Percentiles rank a stretch among this genome's conserved stretches.
Evolutionary conservation across 345 rosid species (phyloP).

Genomic region (Hibiscus trionum): DNA sequence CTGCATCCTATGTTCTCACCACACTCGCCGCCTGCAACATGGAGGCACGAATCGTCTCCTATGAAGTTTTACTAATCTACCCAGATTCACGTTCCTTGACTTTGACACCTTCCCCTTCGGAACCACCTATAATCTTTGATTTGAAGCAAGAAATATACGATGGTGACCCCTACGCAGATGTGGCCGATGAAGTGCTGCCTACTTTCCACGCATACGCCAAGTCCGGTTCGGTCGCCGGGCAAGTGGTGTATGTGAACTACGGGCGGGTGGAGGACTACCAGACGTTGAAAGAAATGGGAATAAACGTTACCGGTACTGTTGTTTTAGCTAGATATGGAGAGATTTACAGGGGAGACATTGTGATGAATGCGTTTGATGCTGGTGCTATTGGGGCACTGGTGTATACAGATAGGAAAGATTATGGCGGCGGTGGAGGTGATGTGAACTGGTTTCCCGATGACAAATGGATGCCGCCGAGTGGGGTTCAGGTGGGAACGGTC

Average conservation of each 20-base stretch:
- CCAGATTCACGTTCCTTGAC: slow-evolving; percentile 57
- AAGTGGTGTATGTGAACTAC: slow-evolving; percentile 61
- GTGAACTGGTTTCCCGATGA: slow-evolving; percentile 42
- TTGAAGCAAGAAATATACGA: slow-evolving; percentile 45
- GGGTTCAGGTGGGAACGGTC: slow-evolving; percentile 75
- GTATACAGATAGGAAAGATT: slow-evolving; percentile 66
- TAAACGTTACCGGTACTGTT: slow-evolving; percentile 38
- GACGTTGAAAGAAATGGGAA: slow-evolving; percentile 38
- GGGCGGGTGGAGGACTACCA: slow-evolving; percentile 55
- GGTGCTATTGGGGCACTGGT: slow-evolving; percentile 64
- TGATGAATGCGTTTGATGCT: slow-evolving; percentile 45
- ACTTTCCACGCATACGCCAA: slow-evolving; percentile 74
- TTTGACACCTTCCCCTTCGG: slow-evolving; percentile 24
- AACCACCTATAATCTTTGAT: slow-evolving; percentile 27
- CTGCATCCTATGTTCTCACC: slow-evolving; percentile 51
- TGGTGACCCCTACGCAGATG: slow-evolving; percentile 56
- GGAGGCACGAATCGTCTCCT: slow-evolving; percentile 37
- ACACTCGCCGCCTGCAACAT: slow-evolving; percentile 37
- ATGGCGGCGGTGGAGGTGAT: slow-evolving; percentile 40
- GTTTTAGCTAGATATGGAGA: slow-evolving; percentile 60
- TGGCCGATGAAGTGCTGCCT: slow-evolving; percentile 50
- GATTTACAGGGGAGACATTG: slow-evolving; percentile 75
- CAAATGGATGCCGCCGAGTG: slow-evolving; percentile 79
- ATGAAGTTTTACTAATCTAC: slow-evolving; percentile 56
- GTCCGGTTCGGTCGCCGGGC: slow-evolving; percentile 50